These are phyloP conservation scores for Oemleria cerasiformis DNA, from an alignment of 306 rosid species.

Conservation along the genomic window DNA sequence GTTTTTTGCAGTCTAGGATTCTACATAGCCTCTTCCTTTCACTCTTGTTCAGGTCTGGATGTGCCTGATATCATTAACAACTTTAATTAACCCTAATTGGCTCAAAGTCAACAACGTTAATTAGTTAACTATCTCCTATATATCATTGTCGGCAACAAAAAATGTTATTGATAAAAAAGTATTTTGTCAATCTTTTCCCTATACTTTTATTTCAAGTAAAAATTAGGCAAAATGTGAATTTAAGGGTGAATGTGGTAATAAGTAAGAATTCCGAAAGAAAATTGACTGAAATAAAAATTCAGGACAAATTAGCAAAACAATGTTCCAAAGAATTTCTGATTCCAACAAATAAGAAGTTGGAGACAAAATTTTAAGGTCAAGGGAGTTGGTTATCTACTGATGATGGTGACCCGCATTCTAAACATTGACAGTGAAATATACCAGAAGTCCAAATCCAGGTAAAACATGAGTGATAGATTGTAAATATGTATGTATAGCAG, in stretches of 20 bases:
- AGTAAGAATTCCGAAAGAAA: no score
- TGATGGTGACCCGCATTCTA: constrained; percentile 54
- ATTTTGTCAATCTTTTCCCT: no score
- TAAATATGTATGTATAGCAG: constrained; percentile 6
- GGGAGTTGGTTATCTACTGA: constrained; percentile 79
- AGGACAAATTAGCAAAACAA: no score
- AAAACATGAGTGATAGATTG: constrained; percentile 18
- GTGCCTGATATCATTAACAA: constrained; percentile 59
- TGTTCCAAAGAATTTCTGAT: constrained; percentile 18
- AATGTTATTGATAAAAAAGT: no score
- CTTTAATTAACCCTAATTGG: constrained; percentile 10
- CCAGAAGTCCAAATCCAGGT: constrained; percentile 10
- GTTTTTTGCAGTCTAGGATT: constrained; percentile 88
- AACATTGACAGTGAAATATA: constrained; percentile 43
- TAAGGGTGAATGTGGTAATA: no score
- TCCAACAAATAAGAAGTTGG: constrained; percentile 44
- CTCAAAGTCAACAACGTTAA: constrained; percentile 2
- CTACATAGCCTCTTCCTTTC: constrained; percentile 92
- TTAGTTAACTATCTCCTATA: background rate
- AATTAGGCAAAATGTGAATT: no score
- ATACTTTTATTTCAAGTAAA: no score
- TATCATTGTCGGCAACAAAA: no score
- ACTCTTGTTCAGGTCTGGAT: constrained; percentile 81
- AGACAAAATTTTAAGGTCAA: constrained; percentile 86
- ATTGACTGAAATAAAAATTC: no score